phyloP scores from a whole-genome alignment of 1,284 basidiomycete species.

The Austropuccinia psidii region DNA sequence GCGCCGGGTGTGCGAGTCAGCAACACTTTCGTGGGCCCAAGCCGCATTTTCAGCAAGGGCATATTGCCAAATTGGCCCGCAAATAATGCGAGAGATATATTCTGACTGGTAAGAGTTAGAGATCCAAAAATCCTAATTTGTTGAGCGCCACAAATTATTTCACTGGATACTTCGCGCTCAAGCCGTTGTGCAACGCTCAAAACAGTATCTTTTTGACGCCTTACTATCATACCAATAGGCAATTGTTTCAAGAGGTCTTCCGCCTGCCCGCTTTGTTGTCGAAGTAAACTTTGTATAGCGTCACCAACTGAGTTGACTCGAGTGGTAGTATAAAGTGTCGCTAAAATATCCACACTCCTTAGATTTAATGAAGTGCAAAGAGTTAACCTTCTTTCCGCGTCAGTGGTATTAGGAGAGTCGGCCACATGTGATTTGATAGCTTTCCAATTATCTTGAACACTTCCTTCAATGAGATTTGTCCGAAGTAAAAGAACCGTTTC shows the following conservation, averaged over 20 bases:
- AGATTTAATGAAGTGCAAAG: slow-evolving; percentile 16
- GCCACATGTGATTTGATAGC: slow-evolving; percentile 9
- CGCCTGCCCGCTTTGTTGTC: slow-evolving; percentile 11
- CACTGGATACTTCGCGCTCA: slow-evolving; percentile 8
- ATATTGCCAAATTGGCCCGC: slow-evolving; percentile 25
- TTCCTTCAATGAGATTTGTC: slow-evolving; percentile 13
- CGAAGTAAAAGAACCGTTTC: slow-evolving; percentile 20
- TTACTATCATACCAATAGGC: slow-evolving; percentile 17
- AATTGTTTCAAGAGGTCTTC: slow-evolving; percentile 19
- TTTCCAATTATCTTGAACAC: slow-evolving; percentile 23
- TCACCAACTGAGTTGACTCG: slow-evolving; percentile 15
- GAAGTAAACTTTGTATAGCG: slow-evolving; percentile 9
- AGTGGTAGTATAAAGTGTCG: slow-evolving; percentile 15
- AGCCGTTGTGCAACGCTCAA: slow-evolving; percentile 17
- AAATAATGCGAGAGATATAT: slow-evolving; percentile 1
- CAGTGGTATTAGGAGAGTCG: neutral
- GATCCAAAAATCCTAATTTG: slow-evolving; percentile 21
- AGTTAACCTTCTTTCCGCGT: neutral
- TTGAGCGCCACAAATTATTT: no score
- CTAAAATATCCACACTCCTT: slow-evolving; percentile 14
- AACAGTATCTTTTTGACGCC: slow-evolving; percentile 23
- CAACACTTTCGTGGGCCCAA: neutral
- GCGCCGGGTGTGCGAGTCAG: slow-evolving; percentile 10
- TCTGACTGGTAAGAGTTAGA: slow-evolving; percentile 7
- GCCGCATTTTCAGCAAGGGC: slow-evolving; percentile 19